Base-by-base conservation (phyloP, 108 stramenopile species). In the Cyclotella choctawhatcheeana region DNA sequence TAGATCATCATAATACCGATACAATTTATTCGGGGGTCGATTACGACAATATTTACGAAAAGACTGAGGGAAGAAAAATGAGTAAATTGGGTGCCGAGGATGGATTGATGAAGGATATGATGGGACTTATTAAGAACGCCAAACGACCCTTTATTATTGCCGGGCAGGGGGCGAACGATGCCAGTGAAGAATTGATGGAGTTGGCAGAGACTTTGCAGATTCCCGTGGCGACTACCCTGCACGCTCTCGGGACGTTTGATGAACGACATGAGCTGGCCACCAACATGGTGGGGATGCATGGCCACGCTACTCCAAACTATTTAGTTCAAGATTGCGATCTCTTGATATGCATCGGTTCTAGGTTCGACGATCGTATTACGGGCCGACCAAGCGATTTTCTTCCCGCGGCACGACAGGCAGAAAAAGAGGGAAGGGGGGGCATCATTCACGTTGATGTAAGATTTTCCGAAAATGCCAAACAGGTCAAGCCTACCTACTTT, bases 221-320 rank as follows among this genome's bases (percentile, higher is more conserved):
- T 30, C 95, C 95, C 54, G 95, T 96, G 44, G 86, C 92, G 12
- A 93, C 95, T 2, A 93, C 95, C 51, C 79, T 96, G 26, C 95
- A 96, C 53, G 95, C 85, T 20, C 71, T 96, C 22, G 95, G 95
- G 44, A 79, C 73, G 30, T 96, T 93, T 55, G 95, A 96, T 53
- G 95, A 96, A 63, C 66, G 95, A 34, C 85, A 88, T 71, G 83
- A 81, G 20, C 88, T 96, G 13, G 92, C 95, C 43, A 82, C 93
- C 53, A 93, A 93, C 58, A 93, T 96, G 90, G 64, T 96, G 59
- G 92, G 95, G 30, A 96, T 96, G 95, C 95, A 96, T 77, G 95
- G 93, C 0, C 92, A 93, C 43, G 87, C 95, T 10, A 93, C 91
- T 32, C 92, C 95, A 21, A 96, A 96, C 76, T 96, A 86, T 53